Percentiles rank a stretch among this genome's conserved stretches.
phyloP scores from a whole-genome alignment of 306 rosid species.

The Mucuna pruriens region DNA sequence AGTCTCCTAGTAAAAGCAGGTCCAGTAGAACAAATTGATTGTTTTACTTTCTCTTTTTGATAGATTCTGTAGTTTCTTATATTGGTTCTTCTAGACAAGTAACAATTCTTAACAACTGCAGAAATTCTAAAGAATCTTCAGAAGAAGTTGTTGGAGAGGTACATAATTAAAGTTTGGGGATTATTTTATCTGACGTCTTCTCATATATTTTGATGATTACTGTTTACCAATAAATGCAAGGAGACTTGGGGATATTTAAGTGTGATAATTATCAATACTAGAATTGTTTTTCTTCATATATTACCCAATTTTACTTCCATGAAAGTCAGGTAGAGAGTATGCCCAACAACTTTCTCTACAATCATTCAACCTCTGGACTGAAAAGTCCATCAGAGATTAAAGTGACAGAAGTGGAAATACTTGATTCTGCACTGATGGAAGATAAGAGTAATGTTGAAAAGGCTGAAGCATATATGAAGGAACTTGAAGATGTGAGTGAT shows the following conservation, averaged over 20 bases:
- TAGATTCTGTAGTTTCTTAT: background rate
- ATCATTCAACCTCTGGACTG: conserved; percentile 42
- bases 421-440: conserved; percentile 51
- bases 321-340: conserved; percentile 51
- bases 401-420: conserved; percentile 58
- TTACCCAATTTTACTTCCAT: conserved; percentile 31
- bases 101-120: conserved; percentile 51
- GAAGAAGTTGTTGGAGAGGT: conserved; percentile 67
- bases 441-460: conserved; percentile 76
- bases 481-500: conserved; percentile 87
- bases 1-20: conserved; percentile 66
- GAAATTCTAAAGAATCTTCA: conserved; percentile 56
- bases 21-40: conserved; percentile 40
- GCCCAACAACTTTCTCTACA: conserved; percentile 35
- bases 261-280: conserved; percentile 7
- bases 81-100: conserved; percentile 35
- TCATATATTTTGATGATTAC: conserved; percentile 28
- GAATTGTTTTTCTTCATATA: background rate
- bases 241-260: conserved; percentile 20
- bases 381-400: conserved; percentile 51
- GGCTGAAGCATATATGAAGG: conserved; percentile 80
- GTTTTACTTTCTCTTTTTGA: background rate
- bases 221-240: conserved; percentile 23
- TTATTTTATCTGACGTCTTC: conserved; percentile 27
- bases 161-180: conserved; percentile 3